A percentile compares a stretch with the other conserved stretches of the same genome.
Conservation (phyloP, 73 alveolate genomes). For the Breviolum minutum region DNA sequence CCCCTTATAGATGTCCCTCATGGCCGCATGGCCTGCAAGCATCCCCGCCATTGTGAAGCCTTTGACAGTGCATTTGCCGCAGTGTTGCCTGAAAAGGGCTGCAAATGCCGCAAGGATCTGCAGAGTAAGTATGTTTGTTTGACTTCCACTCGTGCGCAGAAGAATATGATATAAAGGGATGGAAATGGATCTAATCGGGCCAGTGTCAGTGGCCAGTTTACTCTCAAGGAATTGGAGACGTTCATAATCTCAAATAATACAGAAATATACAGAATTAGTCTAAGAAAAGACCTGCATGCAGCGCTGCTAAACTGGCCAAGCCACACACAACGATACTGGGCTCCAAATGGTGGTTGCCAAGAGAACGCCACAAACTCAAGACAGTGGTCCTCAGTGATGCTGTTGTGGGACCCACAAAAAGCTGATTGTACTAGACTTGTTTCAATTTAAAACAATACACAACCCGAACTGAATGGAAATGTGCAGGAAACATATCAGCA, state of each 20-base stretch:
- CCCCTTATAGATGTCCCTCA: background rate
- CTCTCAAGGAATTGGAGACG: too few species aligned
- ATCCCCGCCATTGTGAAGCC: conserved; percentile 25
- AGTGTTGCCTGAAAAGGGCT: conserved; percentile 17
- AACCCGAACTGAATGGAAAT: too few species aligned
- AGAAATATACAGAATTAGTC: background rate
- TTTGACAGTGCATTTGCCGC: conserved; percentile 30
- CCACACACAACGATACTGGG: background rate
- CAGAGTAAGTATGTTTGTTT: background rate
- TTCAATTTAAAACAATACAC: too few species aligned
- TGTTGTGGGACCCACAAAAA: too few species aligned
- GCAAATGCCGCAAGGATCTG: background rate
- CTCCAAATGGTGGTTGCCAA: background rate
- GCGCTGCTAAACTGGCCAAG: background rate
- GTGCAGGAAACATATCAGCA: too few species aligned
- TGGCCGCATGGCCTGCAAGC: background rate
- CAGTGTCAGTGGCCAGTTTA: too few species aligned
- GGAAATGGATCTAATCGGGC: too few species aligned
- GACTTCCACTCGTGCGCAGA: too few species aligned
- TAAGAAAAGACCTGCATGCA: background rate
- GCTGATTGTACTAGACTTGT: too few species aligned
- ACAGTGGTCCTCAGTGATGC: background rate
- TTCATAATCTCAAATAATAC: background rate
- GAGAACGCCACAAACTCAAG: background rate
- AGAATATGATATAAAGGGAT: too few species aligned